These are phyloP conservation scores for Carex cristatella DNA, from an alignment of 176 grass and related monocot species.

Conservation along the genomic window DNA sequence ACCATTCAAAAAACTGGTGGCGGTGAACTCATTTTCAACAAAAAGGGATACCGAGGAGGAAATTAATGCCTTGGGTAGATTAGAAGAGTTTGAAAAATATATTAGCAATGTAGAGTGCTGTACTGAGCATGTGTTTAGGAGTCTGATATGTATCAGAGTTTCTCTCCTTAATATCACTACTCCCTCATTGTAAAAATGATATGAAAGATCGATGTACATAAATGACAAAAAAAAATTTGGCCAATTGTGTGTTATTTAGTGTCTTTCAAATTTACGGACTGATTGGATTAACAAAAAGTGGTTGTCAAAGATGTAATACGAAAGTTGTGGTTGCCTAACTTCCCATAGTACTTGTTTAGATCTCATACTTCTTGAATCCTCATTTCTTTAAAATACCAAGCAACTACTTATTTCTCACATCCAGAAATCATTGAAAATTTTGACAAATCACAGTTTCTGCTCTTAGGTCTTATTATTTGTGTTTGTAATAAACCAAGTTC, in stretches of 20 bases:
- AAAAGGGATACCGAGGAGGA: conserved; percentile 5
- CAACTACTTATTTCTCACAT: background rate
- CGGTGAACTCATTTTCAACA: background rate
- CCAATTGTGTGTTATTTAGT: background rate
- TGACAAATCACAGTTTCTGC: background rate
- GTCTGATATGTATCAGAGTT: conserved; percentile 38
- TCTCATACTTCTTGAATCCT: background rate
- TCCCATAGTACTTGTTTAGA: background rate
- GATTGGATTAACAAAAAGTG: background rate
- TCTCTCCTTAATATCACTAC: conserved; percentile 57
- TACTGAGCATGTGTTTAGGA: conserved; percentile 44
- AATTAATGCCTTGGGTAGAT: background rate
- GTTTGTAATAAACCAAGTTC: too few relatives aligned
- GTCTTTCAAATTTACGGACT: background rate
- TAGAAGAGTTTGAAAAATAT: conserved; percentile 31
- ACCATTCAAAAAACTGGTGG: conserved; percentile 8
- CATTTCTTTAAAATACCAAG: background rate
- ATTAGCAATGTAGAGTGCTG: conserved; percentile 25
- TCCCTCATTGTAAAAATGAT: conserved; percentile 27
- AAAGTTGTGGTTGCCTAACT: background rate
- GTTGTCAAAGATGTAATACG: background rate
- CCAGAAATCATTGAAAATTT: background rate
- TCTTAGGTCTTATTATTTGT: background rate
- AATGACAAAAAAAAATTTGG: background rate
- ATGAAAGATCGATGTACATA: background rate